Evolutionary conservation across 805 yeast species (phyloP).

Genomic region (Starmerella etchellsii): DNA sequence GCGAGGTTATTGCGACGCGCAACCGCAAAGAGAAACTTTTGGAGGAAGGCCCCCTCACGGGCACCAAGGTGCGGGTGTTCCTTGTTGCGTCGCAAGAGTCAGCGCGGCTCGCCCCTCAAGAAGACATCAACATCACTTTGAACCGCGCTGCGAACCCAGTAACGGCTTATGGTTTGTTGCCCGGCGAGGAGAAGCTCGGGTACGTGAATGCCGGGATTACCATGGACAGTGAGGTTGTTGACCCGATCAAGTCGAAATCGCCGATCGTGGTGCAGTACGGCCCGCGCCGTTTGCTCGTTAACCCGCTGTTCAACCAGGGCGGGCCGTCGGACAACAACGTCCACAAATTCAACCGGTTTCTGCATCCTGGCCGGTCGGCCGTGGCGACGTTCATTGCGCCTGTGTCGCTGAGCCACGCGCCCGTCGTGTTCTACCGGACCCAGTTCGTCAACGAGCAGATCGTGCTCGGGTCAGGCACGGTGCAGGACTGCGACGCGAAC

Average conservation of each 20-base stretch:
- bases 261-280: constrained; percentile 82
- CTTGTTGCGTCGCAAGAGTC: constrained; percentile 25
- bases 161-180: constrained; percentile 57
- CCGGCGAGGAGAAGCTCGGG: constrained; percentile 77
- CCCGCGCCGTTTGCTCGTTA: constrained; percentile 68
- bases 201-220: constrained; percentile 70
- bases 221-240: constrained; percentile 81
- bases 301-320: constrained; percentile 73
- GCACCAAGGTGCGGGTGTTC: constrained; percentile 48
- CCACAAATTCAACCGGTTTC: constrained; percentile 70
- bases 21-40: constrained; percentile 51
- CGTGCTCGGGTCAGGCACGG: constrained; percentile 80
- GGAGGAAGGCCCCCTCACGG: constrained; percentile 37
- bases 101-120: not conserved
- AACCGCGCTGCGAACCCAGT: constrained; percentile 23
- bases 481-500: constrained; percentile 71
- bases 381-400: constrained; percentile 87
- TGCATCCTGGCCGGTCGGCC: constrained; percentile 61
- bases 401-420: constrained; percentile 55
- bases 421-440: constrained; percentile 29
- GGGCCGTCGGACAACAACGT: constrained; percentile 66
- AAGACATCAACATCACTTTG: constrained; percentile 29
- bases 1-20: constrained; percentile 63
- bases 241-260: constrained; percentile 76
- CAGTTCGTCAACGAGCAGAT: constrained; percentile 24